Evolutionary conservation across 2,329 filamentous ascomycete species (phyloP).

Genomic region (Aureobasidium sp.): DNA sequence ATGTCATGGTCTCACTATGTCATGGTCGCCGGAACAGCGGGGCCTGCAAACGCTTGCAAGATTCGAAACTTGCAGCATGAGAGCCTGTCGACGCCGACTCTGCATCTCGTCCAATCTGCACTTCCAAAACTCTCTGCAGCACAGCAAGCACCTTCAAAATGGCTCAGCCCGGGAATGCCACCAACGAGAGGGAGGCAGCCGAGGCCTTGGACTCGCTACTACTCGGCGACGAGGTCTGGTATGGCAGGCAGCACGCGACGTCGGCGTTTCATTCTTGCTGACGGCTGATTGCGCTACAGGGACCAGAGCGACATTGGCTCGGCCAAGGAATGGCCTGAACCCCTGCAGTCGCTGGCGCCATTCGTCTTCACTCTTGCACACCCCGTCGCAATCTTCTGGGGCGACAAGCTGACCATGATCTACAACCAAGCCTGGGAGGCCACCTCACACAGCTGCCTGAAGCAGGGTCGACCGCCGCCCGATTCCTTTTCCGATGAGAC

Average conservation of each 20-base stretch:
- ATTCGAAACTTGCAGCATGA: no score
- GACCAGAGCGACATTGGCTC: slow-evolving; percentile 27
- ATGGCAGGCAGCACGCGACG: background rate
- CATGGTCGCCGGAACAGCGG: background rate
- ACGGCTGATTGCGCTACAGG: slow-evolving; percentile 6
- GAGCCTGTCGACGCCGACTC: background rate
- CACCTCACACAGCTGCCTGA: slow-evolving; percentile 28
- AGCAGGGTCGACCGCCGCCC: slow-evolving; percentile 31
- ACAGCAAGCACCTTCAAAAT: background rate
- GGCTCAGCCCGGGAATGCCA: background rate
- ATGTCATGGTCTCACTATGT: no score
- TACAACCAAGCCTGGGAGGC: slow-evolving; percentile 39
- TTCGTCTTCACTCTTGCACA: slow-evolving; percentile 37
- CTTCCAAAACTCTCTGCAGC: background rate
- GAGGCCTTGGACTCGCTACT: background rate
- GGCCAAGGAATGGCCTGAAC: slow-evolving; percentile 31
- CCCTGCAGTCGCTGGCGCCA: slow-evolving; percentile 23
- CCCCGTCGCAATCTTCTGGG: slow-evolving; percentile 39
- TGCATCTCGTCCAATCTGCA: background rate
- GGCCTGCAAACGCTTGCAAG: no score
- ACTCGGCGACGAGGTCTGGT: slow-evolving; percentile 7
- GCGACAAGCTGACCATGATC: slow-evolving; percentile 31
- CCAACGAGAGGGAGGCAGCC: background rate
- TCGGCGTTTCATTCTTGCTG: background rate
- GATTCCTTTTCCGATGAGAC: slow-evolving; percentile 31